Conservation (phyloP, 2,329 filamentous ascomycete species). For the Cladosporium sp. region DNA sequence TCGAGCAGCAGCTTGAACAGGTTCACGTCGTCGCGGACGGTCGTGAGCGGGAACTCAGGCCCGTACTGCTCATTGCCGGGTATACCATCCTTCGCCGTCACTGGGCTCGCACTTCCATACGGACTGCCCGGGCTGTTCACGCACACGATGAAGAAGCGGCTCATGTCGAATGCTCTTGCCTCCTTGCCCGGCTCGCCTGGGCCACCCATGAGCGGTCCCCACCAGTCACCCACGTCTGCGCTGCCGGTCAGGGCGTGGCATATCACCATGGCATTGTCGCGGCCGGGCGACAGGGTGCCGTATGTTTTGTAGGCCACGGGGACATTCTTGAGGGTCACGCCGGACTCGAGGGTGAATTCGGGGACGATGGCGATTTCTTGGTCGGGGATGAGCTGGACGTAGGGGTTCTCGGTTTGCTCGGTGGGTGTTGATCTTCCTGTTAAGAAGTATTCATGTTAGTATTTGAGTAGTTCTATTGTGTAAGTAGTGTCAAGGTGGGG, state of each 20-base stretch:
- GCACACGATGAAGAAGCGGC: conserved; percentile 81
- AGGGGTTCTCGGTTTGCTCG: conserved; percentile 86
- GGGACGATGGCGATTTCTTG: conserved; percentile 86
- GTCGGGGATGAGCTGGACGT: conserved; percentile 79
- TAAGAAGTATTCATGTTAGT: neutral
- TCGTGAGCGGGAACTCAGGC: conserved; percentile 93
- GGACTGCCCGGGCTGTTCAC: conserved; percentile 85
- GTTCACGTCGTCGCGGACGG: conserved; percentile 91
- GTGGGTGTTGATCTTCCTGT: conserved; percentile 35
- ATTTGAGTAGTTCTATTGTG: neutral
- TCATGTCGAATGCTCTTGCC: conserved; percentile 69
- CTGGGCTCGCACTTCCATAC: conserved; percentile 83
- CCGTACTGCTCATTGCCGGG: conserved; percentile 76
- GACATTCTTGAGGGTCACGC: conserved; percentile 76
- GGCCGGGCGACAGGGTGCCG: conserved; percentile 57
- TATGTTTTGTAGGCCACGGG: conserved; percentile 66
- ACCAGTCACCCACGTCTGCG: conserved; percentile 84
- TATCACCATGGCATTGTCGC: conserved; percentile 67
- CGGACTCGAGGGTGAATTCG: conserved; percentile 89
- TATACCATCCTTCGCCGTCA: conserved; percentile 85
- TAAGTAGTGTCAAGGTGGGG: neutral
- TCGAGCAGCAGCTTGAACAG: conserved; percentile 79
- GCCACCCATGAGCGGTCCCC: conserved; percentile 79
- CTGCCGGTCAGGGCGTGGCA: conserved; percentile 86
- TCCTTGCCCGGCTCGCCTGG: conserved; percentile 58